Conservation (phyloP, 768 basidiomycete genomes). For the Porpolomopsis calyptriformis region DNA sequence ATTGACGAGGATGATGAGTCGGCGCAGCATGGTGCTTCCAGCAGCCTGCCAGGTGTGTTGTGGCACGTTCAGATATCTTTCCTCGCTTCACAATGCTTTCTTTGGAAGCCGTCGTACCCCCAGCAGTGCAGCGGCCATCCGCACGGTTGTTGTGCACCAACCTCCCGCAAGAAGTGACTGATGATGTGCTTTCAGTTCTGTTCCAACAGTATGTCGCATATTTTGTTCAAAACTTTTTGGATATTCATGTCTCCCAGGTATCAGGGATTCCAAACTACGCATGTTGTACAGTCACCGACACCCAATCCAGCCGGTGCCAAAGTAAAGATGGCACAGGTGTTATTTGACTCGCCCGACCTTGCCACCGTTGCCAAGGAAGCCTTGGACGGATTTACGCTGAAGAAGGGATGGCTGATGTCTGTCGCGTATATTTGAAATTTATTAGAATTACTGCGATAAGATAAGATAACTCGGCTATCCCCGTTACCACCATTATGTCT, state of each 20-base stretch:
- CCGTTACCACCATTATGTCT: slow-evolving; percentile 42
- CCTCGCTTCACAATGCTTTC: slow-evolving; percentile 22
- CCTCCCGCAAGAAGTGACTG: slow-evolving; percentile 82
- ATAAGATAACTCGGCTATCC: slow-evolving; percentile 3
- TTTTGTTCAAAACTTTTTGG: background rate
- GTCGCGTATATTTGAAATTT: slow-evolving; percentile 50
- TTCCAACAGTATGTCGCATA: slow-evolving; percentile 74
- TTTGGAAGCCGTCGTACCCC: slow-evolving; percentile 33
- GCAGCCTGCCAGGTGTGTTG: slow-evolving; percentile 34
- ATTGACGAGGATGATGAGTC: slow-evolving; percentile 81
- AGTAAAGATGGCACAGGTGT: slow-evolving; percentile 72
- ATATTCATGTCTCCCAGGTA: slow-evolving; percentile 40
- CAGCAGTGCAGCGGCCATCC: slow-evolving; percentile 43
- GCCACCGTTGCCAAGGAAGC: slow-evolving; percentile 73
- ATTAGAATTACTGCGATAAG: background rate
- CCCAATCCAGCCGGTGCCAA: slow-evolving; percentile 53
- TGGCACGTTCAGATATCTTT: slow-evolving; percentile 17
- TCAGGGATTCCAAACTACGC: slow-evolving; percentile 66
- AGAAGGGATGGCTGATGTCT: slow-evolving; percentile 77
- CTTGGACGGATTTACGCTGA: slow-evolving; percentile 76
- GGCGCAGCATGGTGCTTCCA: slow-evolving; percentile 22
- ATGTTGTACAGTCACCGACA: slow-evolving; percentile 58
- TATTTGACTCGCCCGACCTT: slow-evolving; percentile 66
- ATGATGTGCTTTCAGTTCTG: slow-evolving; percentile 74
- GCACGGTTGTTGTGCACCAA: slow-evolving; percentile 69